These are phyloP conservation scores for Rhynchosporium agropyri DNA, from an alignment of 2,329 filamentous ascomycete species.

Conservation along the genomic window DNA sequence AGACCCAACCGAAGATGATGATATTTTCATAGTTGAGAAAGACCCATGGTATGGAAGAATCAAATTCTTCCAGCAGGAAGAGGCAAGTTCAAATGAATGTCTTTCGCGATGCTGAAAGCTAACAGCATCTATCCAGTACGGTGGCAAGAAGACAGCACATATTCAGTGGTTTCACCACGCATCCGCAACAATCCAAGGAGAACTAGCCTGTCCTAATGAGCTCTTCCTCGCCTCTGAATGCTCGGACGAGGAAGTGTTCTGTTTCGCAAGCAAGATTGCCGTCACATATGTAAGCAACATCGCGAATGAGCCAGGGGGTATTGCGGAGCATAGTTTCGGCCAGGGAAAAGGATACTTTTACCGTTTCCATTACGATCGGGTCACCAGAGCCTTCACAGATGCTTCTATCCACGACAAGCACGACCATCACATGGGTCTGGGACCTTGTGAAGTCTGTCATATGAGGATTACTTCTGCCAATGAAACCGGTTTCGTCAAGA, in stretches of 20 bases:
- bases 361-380: not conserved
- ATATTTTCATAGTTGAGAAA: not conserved
- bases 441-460: not conserved
- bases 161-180: conserved; percentile 31
- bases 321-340: not conserved
- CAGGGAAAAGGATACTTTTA: not conserved
- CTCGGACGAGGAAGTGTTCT: conserved; percentile 13
- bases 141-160: conserved; percentile 21
- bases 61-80: not conserved
- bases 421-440: not conserved
- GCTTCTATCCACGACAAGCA: not conserved
- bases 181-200: conserved; percentile 20
- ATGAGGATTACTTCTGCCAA: not conserved
- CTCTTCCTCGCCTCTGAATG: conserved; percentile 28
- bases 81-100: not conserved
- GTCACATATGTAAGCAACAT: conserved; percentile 20
- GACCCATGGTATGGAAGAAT: not conserved
- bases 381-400: too few relatives aligned
- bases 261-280: conserved; percentile 26
- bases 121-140: not conserved
- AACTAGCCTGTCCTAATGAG: conserved; percentile 26
- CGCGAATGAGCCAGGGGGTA: not conserved
- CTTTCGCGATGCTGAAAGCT: not conserved
- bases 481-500: not conserved
- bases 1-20: not conserved